Percentiles rank a stretch among this genome's conserved stretches.
Conservation (phyloP, 306 rosid genomes). For the Acacia crassicarpa region DNA sequence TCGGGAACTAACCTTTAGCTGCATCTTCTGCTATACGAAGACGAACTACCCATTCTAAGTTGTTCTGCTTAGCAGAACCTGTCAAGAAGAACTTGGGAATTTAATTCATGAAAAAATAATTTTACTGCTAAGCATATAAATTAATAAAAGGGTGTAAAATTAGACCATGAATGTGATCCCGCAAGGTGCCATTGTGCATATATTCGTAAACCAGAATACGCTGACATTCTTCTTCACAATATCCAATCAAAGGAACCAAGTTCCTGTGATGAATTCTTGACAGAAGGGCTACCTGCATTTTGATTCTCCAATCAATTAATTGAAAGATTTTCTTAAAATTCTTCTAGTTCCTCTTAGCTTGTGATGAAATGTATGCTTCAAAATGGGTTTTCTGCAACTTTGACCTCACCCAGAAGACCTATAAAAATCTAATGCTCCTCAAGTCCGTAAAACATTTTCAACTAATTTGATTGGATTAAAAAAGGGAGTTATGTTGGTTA, state of each 20-base stretch:
- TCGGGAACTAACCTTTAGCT: slow-evolving; percentile 69
- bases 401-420: neutral
- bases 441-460: no score
- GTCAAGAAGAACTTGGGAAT: slow-evolving; percentile 38
- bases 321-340: slow-evolving; percentile 14
- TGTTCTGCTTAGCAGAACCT: slow-evolving; percentile 57
- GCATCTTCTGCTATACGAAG: slow-evolving; percentile 94
- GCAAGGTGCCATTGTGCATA: slow-evolving; percentile 94
- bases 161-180: slow-evolving; percentile 84
- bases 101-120: slow-evolving; percentile 4
- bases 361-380: neutral
- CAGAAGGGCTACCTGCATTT: slow-evolving; percentile 82
- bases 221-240: slow-evolving; percentile 89
- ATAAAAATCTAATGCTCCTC: neutral
- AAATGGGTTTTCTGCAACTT: slow-evolving; percentile 6
- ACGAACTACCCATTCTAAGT: slow-evolving; percentile 81
- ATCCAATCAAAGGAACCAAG: slow-evolving; percentile 96
- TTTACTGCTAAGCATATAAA: slow-evolving; percentile 11
- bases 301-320: slow-evolving; percentile 30
- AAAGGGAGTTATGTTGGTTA: no score
- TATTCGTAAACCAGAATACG: slow-evolving; percentile 85
- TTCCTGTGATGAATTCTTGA: slow-evolving; percentile 97
- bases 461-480: no score
- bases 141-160: slow-evolving; percentile 30
- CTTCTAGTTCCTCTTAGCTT: neutral